These are phyloP conservation scores for Lotmaria passim DNA, from an alignment of 208 protist genomes.

Conservation along the genomic window DNA sequence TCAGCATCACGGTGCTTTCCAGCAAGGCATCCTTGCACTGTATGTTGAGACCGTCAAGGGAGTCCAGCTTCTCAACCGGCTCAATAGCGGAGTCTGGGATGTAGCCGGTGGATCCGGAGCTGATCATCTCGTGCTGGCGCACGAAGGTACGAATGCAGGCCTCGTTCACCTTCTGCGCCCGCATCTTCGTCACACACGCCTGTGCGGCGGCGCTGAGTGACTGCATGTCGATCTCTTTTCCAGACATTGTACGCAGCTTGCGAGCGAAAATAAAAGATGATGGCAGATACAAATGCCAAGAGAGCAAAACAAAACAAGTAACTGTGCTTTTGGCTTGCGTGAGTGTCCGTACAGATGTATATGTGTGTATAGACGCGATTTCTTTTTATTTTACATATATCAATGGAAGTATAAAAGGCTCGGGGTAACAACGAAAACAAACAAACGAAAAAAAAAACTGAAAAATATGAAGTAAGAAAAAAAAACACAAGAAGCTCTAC, in stretches of 20 bases:
- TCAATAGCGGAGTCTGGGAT: conserved; percentile 61
- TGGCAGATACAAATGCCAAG: neutral
- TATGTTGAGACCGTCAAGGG: conserved; percentile 42
- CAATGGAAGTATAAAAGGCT: no score
- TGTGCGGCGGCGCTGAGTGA: conserved; percentile 44
- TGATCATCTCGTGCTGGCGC: conserved; percentile 58
- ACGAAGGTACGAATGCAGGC: conserved; percentile 74
- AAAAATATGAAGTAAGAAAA: no score
- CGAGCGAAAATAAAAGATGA: neutral
- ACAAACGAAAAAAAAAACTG: no score
- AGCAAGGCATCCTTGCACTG: conserved; percentile 43
- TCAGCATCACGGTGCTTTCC: conserved; percentile 94
- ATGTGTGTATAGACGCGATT: no score
- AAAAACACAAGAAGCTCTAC: no score
- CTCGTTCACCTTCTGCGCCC: conserved; percentile 53
- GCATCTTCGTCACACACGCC: conserved; percentile 78
- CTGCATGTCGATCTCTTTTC: conserved; percentile 27
- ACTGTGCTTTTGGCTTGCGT: no score
- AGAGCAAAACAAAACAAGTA: conserved; percentile 14
- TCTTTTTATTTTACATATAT: no score
- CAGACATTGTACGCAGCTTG: neutral
- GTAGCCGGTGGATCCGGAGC: conserved; percentile 45
- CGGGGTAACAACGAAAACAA: no score
- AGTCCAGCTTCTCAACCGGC: conserved; percentile 48
- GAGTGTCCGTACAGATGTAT: no score